Base-by-base conservation (phyloP, 1,284 basidiomycete species). In the Sporisorium reilianum region DNA sequence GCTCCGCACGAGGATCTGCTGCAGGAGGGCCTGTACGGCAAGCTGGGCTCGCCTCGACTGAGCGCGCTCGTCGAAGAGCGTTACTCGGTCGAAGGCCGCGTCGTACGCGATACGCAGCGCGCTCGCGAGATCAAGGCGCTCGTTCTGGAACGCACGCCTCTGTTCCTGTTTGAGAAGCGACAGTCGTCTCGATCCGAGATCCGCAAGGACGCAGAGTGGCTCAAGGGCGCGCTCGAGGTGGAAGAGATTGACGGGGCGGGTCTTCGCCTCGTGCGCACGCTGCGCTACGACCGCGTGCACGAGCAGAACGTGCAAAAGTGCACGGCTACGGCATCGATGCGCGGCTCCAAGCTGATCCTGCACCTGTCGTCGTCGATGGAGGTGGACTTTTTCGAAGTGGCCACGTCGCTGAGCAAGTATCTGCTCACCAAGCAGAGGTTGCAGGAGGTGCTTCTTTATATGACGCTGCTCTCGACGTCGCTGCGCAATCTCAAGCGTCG, bases 391-490 rank as follows among this genome's bases (percentile, higher is more conserved):
- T 97, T 93, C 80, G 95, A 97, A 55, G 80, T 84, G n/a, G 82
- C 82, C 1, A 69, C 71, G 3, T 75, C 80, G 23, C 72, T 84
- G 26, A 74, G 61, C 70, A 80, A 80, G 60, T 65, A 78, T 49
- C 66, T 85, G 40, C 63, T 83, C 44, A 77, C 73, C 26, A 67
- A 78, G 57, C 83, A 84, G 56, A 70, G 75, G 28, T 55, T 84
- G 45, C 81, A 79, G 42, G 82, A 84, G 53, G 79, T 84, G 41
- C 68, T 98, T 9, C 85, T 98, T 14, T 92, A 97, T 80, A 93
- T 93, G 90, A 96, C 94, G 0, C 93, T 99, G 49, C 88, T 99
- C 12, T 93, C 93, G 0, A 97, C 95, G 0, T 92, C 95, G 64
- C 86, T 98, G 48, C 89, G 90, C 69, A 90, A 93, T 2, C 86